Base-by-base conservation (phyloP, 306 rosid genomes). In the Prinsepia uniflora region DNA sequence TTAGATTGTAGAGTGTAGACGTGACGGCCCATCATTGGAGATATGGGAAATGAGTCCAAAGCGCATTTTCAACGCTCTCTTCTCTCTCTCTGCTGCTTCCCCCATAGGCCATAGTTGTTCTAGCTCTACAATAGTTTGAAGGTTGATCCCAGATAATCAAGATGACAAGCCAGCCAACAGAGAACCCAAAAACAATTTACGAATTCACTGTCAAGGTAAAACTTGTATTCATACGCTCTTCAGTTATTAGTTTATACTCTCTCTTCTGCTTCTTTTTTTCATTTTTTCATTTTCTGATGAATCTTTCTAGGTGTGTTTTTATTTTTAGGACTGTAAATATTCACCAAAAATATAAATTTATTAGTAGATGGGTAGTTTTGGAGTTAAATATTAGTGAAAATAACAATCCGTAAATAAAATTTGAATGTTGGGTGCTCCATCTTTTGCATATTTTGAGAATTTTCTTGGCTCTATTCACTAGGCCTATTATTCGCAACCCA, bases 171-270 rank as follows among this genome's bases (percentile, higher is more conserved):
- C 81, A 84, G 67, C 17, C 81, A 30, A 18, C 72, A 22, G 65
- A 76, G 20, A 64, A 64, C 72, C 84, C 79, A 4, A 78, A 79
- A 6, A 82, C 89, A 6, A 41, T 87, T 11, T 82, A 70, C 70
- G 82, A 85, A 65, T 75, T 90, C 52, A 55, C 75, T 49, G 78
- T 84, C 74, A 87, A 87, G 82, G 96, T 87, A 70, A 10, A 59
- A 6, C 71, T 48, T 46, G 11, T 48, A 12, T 48, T 11, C 15
- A 48, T 5, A 12, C 4, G 12, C 12, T 48, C 6, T 59, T 62
- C 46, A 60, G 42, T n/a, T 48, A 6, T 24, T 41, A 6, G 11
- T 72, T 53, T 22, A 5, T 62, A 7, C 13, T 17, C 36, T 30
- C 2, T 30, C 2, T 30, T 30, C 3, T 24, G n/a, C n/a, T 24